Conservation (phyloP, 1,284 basidiomycete species). For the Naganishia sp. region DNA sequence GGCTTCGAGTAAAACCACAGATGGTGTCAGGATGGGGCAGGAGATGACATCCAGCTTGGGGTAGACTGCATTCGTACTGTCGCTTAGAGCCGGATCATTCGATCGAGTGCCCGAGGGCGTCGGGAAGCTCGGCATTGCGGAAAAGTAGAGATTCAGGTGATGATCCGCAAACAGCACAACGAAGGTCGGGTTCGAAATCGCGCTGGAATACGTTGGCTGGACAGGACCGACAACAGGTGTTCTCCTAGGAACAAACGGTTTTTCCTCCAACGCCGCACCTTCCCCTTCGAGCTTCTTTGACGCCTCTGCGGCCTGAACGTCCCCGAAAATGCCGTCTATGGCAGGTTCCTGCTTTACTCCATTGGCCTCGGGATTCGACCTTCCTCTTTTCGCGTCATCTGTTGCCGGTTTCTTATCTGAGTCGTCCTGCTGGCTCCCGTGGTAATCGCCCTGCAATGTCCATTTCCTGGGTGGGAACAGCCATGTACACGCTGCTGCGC, state of each 20-base stretch:
- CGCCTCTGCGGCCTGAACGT: not conserved
- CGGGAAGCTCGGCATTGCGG: conserved; percentile 7
- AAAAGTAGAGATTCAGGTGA: conserved; percentile 28
- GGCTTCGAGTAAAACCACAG: conserved; percentile 13
- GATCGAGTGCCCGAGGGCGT: conserved; percentile 5
- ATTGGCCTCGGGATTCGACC: not conserved
- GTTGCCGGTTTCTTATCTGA: not conserved
- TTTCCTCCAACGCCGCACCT: not conserved
- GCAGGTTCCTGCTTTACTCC: conserved; percentile 8
- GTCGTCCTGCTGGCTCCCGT: not conserved
- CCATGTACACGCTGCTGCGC: conserved; percentile 22
- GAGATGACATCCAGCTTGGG: conserved; percentile 23
- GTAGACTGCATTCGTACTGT: not conserved
- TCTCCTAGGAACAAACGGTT: not conserved
- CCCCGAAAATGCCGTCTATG: conserved; percentile 16
- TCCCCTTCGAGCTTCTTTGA: conserved; percentile 1
- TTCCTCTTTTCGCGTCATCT: not conserved
- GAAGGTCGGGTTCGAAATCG: conserved; percentile 9
- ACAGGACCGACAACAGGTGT: conserved; percentile 7
- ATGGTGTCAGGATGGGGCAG: conserved; percentile 28
- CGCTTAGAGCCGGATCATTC: not conserved
- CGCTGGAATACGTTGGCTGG: conserved; percentile 16
- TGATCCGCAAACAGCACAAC: conserved; percentile 27
- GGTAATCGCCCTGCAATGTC: not conserved
- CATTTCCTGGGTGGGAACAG: conserved; percentile 26